Percentiles rank a stretch among this genome's conserved stretches.
These are phyloP conservation scores for Bombardia bombarda DNA, from an alignment of 495 filamentous ascomycete genomes.

Conservation along the genomic window DNA sequence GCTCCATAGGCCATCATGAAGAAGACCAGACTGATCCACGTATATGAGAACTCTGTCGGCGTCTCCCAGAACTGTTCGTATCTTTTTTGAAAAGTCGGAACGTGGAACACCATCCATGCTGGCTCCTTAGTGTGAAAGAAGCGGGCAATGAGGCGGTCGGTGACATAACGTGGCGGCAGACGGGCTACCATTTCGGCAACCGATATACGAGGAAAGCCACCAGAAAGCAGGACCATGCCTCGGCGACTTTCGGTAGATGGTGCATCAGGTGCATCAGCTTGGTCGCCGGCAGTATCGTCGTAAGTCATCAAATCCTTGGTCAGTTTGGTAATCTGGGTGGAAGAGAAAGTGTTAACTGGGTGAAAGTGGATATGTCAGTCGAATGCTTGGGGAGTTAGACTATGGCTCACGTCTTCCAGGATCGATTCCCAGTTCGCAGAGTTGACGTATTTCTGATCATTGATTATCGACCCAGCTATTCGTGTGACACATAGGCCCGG, in stretches of 20 bases:
- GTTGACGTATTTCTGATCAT: conserved; percentile 41
- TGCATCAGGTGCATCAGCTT: too few species aligned
- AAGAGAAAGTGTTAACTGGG: not conserved
- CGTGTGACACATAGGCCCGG: too few species aligned
- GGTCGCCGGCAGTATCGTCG: too few species aligned
- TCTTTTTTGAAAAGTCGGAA: conserved; percentile 35
- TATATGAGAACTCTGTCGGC: conserved; percentile 9
- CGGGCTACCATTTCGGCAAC: conserved; percentile 33
- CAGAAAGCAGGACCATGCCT: conserved; percentile 30
- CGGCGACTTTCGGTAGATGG: conserved; percentile 8
- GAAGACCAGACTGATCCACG: conserved; percentile 24
- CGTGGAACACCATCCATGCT: conserved; percentile 31
- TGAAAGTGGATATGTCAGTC: not conserved
- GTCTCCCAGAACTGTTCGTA: conserved; percentile 26
- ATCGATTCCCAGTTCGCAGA: conserved; percentile 44
- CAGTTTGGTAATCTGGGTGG: conserved; percentile 18
- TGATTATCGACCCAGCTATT: too few species aligned
- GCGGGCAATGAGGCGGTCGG: conserved; percentile 37
- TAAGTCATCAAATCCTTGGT: conserved; percentile 15
- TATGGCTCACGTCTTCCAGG: conserved; percentile 41
- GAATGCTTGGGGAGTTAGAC: not conserved
- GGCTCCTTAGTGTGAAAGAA: conserved; percentile 40
- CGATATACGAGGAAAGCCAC: conserved; percentile 22
- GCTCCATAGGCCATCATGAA: conserved; percentile 19
- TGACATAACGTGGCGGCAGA: conserved; percentile 32